Evolutionary conservation across 306 rosid genomes (phyloP).

Genomic region (Senna siamea): DNA sequence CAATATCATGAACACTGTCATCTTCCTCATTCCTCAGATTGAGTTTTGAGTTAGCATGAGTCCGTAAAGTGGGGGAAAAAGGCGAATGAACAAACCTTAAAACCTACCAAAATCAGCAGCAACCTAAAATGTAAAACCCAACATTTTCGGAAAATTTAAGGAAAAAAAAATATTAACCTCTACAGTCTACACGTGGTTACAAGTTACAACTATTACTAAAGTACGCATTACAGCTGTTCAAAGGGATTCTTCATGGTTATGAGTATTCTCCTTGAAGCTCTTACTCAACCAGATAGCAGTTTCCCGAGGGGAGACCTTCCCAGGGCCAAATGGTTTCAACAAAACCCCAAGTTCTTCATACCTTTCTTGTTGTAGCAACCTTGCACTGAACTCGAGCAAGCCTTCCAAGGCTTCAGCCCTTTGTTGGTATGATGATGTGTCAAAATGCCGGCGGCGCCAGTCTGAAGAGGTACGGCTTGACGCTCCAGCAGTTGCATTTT

Average conservation of each 20-base stretch:
- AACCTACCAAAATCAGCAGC: conserved; percentile 49
- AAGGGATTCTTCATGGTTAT: conserved; percentile 55
- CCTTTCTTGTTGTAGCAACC: conserved; percentile 82
- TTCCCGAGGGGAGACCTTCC: conserved; percentile 94
- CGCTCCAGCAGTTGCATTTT: conserved; percentile 94
- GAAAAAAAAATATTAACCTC: neutral
- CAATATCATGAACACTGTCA: conserved; percentile 28
- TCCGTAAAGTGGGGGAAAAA: conserved; percentile 23
- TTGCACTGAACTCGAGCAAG: conserved; percentile 95
- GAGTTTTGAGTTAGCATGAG: conserved; percentile 27
- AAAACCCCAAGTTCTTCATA: conserved; percentile 96
- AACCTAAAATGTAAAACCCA: conserved; percentile 53
- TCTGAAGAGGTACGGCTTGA: conserved; percentile 88
- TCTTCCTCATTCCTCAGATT: conserved; percentile 33
- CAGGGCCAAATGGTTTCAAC: conserved; percentile 96
- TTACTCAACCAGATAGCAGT: conserved; percentile 99
- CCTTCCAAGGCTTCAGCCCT: conserved; percentile 99
- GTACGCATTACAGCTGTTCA: conserved; percentile 41
- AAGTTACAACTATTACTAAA: conserved; percentile 39
- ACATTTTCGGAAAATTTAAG: neutral
- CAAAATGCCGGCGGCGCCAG: conserved; percentile 62
- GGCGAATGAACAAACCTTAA: conserved; percentile 1
- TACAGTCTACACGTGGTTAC: conserved; percentile 34
- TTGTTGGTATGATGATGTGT: conserved; percentile 78
- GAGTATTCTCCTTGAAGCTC: conserved; percentile 82